Evolutionary conservation across 768 basidiomycete species (phyloP), one percentile per base, ranked within the genome.

Genomic region (Multifurca ochricompacta): DNA sequence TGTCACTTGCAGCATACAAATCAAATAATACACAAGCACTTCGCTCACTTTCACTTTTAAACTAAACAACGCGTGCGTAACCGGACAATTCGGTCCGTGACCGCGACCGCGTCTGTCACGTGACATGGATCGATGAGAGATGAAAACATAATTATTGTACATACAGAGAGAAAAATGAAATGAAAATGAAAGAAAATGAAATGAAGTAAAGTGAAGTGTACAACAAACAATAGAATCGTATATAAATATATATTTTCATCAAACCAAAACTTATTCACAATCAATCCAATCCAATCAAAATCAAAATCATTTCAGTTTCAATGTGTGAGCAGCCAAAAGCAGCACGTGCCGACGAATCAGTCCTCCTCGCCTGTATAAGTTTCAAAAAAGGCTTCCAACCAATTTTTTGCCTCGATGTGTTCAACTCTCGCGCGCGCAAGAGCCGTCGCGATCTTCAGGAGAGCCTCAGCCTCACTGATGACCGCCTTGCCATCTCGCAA

Each of bases 101-200:
- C 44, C 56, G 56, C 56, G 56, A 57, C 45, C 56, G 56, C 56
- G 56, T 18, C 32, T 31, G 40, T 57, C 56, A 57, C 56, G 56
- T 57, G 55, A n/a, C 28, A 41, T 21, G 4, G 34, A 14, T 28
- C 6, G 31, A 21, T 14, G n/a, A 21, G 16, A 13, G 13, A 13
- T 41, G 6, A 14, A 19, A 2, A n/a, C n/a, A n/a, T n/a, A n/a
- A n/a, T n/a, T n/a, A n/a, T n/a, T n/a, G n/a, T n/a, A n/a, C n/a
- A n/a, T n/a, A n/a, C n/a, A n/a, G n/a, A n/a, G n/a, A n/a, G n/a
- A n/a, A n/a, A n/a, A n/a, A n/a, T n/a, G 8, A 31, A 30, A 45
- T 45, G 23, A 45, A 8, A 19, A 45, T 10, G n/a, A 31, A 31
- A 45, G 27, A 31, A 10, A n/a, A 18, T 19, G 9, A n/a, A 45